A percentile compares a stretch with the other conserved stretches of the same genome.
These are phyloP conservation scores for Leccinum brunneo-olivaceum DNA, from an alignment of 1,284 basidiomycete species.

Conservation along the genomic window DNA sequence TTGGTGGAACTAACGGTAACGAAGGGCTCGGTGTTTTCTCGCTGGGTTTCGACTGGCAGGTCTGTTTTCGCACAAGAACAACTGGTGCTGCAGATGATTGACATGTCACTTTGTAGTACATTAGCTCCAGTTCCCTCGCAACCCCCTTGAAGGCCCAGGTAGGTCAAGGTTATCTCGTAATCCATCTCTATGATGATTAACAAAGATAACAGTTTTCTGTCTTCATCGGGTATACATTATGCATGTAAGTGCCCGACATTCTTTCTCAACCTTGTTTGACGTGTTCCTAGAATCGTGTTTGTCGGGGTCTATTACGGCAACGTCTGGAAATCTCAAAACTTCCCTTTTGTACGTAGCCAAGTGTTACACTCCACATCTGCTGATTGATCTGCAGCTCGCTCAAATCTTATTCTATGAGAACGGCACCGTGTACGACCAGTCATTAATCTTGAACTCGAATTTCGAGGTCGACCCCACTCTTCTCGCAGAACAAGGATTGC, in stretches of 20 bases:
- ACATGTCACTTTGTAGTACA: constrained; percentile 31
- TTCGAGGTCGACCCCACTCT: constrained; percentile 41
- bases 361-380: neutral
- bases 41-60: constrained; percentile 53
- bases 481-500: constrained; percentile 39
- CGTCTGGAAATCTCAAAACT: constrained; percentile 41
- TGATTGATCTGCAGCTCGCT: constrained; percentile 31
- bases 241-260: constrained; percentile 32
- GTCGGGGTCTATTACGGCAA: constrained; percentile 38
- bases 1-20: constrained; percentile 57
- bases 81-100: neutral
- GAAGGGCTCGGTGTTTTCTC: constrained; percentile 48
- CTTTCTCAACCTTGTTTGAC: constrained; percentile 1
- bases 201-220: constrained; percentile 30
- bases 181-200: neutral
- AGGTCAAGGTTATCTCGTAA: neutral
- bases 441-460: constrained; percentile 41
- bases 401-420: constrained; percentile 48
- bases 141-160: constrained; percentile 41
- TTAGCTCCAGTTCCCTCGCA: constrained; percentile 38
- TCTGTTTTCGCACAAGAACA: constrained; percentile 6
- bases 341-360: constrained; percentile 39
- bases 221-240: constrained; percentile 38
- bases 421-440: constrained; percentile 42
- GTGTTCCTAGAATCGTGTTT: constrained; percentile 34